Base-by-base conservation (phyloP, 352 stramenopile species). In the Phytophthora fragariaefolia region DNA sequence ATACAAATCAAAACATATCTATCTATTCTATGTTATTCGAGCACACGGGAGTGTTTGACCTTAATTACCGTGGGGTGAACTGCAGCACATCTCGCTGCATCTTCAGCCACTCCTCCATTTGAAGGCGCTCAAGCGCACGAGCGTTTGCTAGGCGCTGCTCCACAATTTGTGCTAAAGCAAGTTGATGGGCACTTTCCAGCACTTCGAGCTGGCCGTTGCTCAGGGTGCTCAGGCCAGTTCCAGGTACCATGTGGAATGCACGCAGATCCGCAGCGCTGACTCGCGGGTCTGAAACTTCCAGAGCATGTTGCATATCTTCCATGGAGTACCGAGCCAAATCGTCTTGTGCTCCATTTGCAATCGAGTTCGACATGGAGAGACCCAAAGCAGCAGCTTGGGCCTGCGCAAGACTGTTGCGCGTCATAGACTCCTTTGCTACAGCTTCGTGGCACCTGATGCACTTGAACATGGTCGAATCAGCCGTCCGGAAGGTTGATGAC, bases 121-220 rank as follows among this genome's bases (percentile, higher is more conserved):
- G 77, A 30, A 90, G 58, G 1, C 87, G 87, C 42, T 93, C 87
- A 9, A 90, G 69, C 0, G 63, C 63, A 4, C 87, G 84, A 0
- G 82, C 84, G 56, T 85, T 85, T 7, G 71, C 63, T 0, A 95
- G 61, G 18, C 82, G 81, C n/a, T 82, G 76, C 47, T 87, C 78
- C 17, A 84, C 75, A 56, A 93, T 89, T 47, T 90, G 58, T 13
- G 69, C 57, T n/a, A 91, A 67, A n/a, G 79, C 83, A 12, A 59
- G 49, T 12, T 88, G 73, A 61, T 95, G 87, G 6, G 79, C 58
- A 5, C 76, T 74, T 74, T 92, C 83, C 2, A 95, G 63, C 12
- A 92, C 76, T 38, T 95, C 83, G 3, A 95, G 75, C 48, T 95
- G 87, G 1, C 81, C 82, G 49, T 90, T 90, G 73, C 87, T 95